Base-by-base conservation (phyloP, 1,284 basidiomycete genomes). In the Melampsora americana region DNA sequence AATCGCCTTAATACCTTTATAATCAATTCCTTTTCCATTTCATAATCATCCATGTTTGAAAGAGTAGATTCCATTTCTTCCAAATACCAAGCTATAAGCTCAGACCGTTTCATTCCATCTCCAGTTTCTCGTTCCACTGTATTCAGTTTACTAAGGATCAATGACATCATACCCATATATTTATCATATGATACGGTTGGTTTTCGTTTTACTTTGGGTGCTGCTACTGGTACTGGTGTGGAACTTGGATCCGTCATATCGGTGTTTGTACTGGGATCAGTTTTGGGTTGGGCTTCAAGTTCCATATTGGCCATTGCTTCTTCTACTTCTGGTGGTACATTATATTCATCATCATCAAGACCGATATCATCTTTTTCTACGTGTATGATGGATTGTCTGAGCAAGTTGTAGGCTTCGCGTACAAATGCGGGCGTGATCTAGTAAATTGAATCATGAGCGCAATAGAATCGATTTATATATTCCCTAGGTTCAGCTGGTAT, bases 351-450 rank as follows among this genome's bases (percentile, higher is more conserved):
- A 78, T 96, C 93, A 81, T 98, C 95, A 81, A 99, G 92, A 82
- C 95, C 93, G 81, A 99, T 91, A 80, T 99, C 95, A 82, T 99
- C 96, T 84, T 98, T 94, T 83, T 99, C 96, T 79, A 99, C 95
- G 81, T 99, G 96, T 80, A 99, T 98, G 84, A 99, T 99, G 2
- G 95, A 98, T 83, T 98, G 94, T 48, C 92, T 89, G 26, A 99
- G 86, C 16, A 99, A 89, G 35, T 89, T 90, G 84, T 93, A 98
- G 1, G 96, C 95, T 84, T 99, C 96, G 39, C 92, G 89, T 20
- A 99, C 96, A 82, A 96, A 97, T 0, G 88, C 90, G 0, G 95
- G 94, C 0, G 88, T 91, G 79, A 97, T 96, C 90, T 93, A 79
- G 5, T 42, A 6, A 14, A 35, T 35, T 35, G 35, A 35, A 4